A percentile compares a stretch with the other conserved stretches of the same genome.
These are phyloP conservation scores for Globisporangium acanthophoron DNA, from an alignment of 352 stramenopile species.

Conservation along the genomic window DNA sequence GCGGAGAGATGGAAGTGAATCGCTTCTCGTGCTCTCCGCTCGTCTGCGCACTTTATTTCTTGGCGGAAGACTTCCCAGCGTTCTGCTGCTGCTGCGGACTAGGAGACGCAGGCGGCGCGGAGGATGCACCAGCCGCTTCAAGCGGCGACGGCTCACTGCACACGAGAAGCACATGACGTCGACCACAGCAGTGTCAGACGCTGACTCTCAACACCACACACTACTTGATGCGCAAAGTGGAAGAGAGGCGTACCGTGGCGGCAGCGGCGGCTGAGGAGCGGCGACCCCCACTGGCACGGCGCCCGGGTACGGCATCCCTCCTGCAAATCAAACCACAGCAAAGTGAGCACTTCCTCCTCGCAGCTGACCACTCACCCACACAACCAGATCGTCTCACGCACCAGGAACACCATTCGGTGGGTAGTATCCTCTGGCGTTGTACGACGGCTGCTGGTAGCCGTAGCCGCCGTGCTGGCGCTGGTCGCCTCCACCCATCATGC, in stretches of 20 bases:
- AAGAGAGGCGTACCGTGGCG: constrained; percentile 26
- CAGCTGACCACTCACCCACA: not conserved
- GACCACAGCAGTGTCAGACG: not conserved
- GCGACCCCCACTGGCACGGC: constrained; percentile 14
- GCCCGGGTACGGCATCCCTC: constrained; percentile 27
- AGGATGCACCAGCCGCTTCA: not conserved
- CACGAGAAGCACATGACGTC: no score
- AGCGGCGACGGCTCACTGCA: constrained; percentile 12
- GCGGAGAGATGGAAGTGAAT: not conserved
- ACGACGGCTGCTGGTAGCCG: constrained; percentile 45
- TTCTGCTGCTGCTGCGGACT: not conserved
- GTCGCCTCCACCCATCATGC: constrained; percentile 46
- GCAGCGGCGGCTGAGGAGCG: constrained; percentile 39
- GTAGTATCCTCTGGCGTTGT: constrained; percentile 58
- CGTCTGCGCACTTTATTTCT: constrained; percentile 3
- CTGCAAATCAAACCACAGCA: constrained; percentile 1
- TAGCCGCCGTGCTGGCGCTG: constrained; percentile 31
- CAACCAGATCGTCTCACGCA: constrained; percentile 2
- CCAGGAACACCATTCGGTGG: constrained; percentile 26
- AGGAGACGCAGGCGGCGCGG: constrained; percentile 1
- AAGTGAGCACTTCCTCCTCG: not conserved
- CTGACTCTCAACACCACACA: not conserved
- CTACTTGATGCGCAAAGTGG: not conserved
- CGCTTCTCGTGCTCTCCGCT: not conserved
- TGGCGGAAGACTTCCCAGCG: constrained; percentile 1